These are phyloP conservation scores for Trichocladium antarcticum DNA, from an alignment of 495 filamentous ascomycete species.

Conservation along the genomic window DNA sequence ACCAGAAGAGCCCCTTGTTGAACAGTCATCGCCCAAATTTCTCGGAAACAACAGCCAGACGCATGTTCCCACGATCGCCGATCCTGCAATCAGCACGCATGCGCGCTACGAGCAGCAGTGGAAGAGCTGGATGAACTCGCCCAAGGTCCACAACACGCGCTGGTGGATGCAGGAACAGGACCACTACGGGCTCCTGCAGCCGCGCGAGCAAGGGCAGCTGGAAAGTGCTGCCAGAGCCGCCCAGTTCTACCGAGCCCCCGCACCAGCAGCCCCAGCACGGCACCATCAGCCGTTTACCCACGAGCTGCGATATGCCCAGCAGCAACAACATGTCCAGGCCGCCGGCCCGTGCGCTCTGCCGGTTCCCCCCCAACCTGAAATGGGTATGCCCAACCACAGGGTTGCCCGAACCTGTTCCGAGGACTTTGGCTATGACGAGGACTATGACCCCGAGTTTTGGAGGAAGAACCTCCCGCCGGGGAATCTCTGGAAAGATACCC, in stretches of 20 bases:
- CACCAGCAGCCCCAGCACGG: neutral
- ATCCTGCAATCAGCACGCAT: neutral
- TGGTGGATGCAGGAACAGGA: conserved; percentile 2
- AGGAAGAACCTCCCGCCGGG: conserved; percentile 1
- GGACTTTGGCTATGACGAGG: neutral
- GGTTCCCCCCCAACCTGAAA: neutral
- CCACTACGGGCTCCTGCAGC: conserved; percentile 1
- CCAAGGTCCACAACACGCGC: neutral
- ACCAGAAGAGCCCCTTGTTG: neutral
- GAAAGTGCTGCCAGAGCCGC: neutral
- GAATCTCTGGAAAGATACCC: neutral
- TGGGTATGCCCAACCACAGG: neutral
- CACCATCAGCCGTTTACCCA: neutral
- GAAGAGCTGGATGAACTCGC: neutral
- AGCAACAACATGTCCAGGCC: too few species aligned
- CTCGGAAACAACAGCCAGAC: too few species aligned
- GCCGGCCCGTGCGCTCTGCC: neutral
- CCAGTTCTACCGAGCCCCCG: neutral
- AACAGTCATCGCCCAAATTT: neutral
- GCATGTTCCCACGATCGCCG: neutral
- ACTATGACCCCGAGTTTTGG: conserved; percentile 6
- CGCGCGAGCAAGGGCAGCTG: neutral
- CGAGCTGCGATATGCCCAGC: neutral
- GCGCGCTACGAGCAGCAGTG: neutral
- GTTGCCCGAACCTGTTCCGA: neutral